Conservation (phyloP, 768 basidiomycete genomes). For the Cyclocybe cylindracea region DNA sequence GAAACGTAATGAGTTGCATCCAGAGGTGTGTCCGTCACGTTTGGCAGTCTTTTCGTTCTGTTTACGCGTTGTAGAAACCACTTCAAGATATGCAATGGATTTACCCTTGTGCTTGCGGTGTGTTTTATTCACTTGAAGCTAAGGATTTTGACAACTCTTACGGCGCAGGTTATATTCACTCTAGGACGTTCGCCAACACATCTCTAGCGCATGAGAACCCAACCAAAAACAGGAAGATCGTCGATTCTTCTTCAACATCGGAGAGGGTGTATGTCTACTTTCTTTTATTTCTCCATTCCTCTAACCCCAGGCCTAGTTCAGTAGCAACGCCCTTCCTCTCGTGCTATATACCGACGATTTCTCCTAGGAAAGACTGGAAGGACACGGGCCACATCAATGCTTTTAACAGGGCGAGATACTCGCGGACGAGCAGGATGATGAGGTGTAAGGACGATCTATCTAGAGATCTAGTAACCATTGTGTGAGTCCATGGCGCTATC, state of each 20-base stretch:
- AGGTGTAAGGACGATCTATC: constrained; percentile 22
- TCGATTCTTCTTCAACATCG: constrained; percentile 85
- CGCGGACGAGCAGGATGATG: constrained; percentile 79
- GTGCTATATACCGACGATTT: constrained; percentile 83
- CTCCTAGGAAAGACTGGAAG: constrained; percentile 72
- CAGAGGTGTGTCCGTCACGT: constrained; percentile 54
- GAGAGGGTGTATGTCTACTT: constrained; percentile 59
- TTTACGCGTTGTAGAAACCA: constrained; percentile 55
- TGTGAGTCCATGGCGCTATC: constrained; percentile 18
- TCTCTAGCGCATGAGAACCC: background rate
- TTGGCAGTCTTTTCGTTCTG: constrained; percentile 4
- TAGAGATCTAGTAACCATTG: constrained; percentile 12
- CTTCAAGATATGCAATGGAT: constrained; percentile 79
- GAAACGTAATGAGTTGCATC: constrained; percentile 68
- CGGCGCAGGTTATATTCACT: constrained; percentile 71
- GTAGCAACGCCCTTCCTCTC: constrained; percentile 82
- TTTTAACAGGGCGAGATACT: constrained; percentile 80
- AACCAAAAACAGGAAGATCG: constrained; percentile 65
- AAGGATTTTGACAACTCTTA: constrained; percentile 89
- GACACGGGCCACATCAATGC: constrained; percentile 61
- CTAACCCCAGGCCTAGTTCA: constrained; percentile 47
- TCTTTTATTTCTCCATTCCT: background rate
- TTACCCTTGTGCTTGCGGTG: constrained; percentile 13
- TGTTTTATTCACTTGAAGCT: background rate
- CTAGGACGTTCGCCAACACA: background rate